These are phyloP conservation scores for Cadophora luteo-olivacea DNA, from an alignment of 2,329 filamentous ascomycete genomes.

Conservation along the genomic window DNA sequence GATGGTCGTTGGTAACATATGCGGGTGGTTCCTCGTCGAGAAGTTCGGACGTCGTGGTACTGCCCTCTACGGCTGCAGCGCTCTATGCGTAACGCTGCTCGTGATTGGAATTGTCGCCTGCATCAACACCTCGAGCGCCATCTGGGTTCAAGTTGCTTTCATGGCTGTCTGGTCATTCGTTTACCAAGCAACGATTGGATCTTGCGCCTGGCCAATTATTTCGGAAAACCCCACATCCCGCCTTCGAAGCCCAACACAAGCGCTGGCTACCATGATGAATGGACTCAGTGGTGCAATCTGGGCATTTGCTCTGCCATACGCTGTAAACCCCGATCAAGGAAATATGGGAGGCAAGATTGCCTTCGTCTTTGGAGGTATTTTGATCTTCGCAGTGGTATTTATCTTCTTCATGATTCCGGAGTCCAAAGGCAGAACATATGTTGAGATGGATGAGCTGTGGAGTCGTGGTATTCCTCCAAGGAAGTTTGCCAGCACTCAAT, in stretches of 20 bases:
- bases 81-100: too few species aligned
- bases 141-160: too few species aligned
- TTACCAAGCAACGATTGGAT: too few species aligned
- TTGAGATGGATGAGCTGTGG: constrained; percentile 50
- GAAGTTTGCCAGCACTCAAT: constrained; percentile 1
- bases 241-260: constrained; percentile 44
- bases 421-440: constrained; percentile 51
- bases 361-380: constrained; percentile 51
- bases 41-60: too few species aligned
- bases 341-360: constrained; percentile 49
- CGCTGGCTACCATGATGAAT: constrained; percentile 35
- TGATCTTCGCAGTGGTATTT: constrained; percentile 47
- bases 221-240: constrained; percentile 47
- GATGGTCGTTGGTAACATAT: too few species aligned
- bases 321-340: constrained; percentile 50
- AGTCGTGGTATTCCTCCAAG: constrained; percentile 12
- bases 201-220: too few species aligned
- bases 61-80: too few species aligned
- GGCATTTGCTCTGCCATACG: constrained; percentile 31
- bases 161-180: too few species aligned
- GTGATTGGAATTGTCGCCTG: too few species aligned
- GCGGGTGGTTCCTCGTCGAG: too few species aligned
- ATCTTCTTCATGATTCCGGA: constrained; percentile 55
- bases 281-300: constrained; percentile 33
- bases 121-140: too few species aligned